phyloP scores from a whole-genome alignment of 495 filamentous ascomycete species.

The Lasiosphaeria ovina region DNA sequence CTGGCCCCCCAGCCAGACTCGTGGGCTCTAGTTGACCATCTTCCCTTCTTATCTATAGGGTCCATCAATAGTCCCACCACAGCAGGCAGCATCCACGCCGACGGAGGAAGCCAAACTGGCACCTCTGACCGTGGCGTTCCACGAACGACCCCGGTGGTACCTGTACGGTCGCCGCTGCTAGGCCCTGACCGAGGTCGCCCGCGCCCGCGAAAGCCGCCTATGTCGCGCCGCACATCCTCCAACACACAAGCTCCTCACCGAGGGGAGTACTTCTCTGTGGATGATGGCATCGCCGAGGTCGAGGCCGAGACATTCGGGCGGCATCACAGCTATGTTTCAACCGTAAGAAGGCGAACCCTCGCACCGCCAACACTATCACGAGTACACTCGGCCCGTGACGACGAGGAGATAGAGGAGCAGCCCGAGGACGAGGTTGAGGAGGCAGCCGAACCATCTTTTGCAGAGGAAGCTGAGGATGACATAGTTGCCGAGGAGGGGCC shows the following conservation, averaged over 20 bases:
- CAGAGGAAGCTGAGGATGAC: slow-evolving; percentile 28
- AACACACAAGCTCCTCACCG: slow-evolving; percentile 70
- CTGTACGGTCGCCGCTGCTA: slow-evolving; percentile 50
- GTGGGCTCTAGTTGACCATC: not conserved
- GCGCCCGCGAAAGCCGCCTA: slow-evolving; percentile 66
- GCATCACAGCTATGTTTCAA: slow-evolving; percentile 52
- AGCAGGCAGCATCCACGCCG: slow-evolving; percentile 19
- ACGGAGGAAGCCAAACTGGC: slow-evolving; percentile 28
- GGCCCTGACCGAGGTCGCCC: slow-evolving; percentile 56
- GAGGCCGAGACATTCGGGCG: slow-evolving; percentile 54
- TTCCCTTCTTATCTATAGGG: slow-evolving; percentile 10
- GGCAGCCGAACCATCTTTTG: slow-evolving; percentile 16
- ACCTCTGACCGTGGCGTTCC: slow-evolving; percentile 34
- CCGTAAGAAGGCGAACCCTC: slow-evolving; percentile 69
- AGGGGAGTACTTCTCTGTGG: slow-evolving; percentile 87
- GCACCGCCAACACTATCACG: slow-evolving; percentile 59
- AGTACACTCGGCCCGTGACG: slow-evolving; percentile 49
- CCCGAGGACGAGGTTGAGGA: slow-evolving; percentile 25
- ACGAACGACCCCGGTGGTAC: slow-evolving; percentile 20
- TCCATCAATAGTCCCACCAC: slow-evolving; percentile 34
- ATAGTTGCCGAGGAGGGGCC: slow-evolving; percentile 24
- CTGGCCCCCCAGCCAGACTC: not conserved
- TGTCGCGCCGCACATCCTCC: slow-evolving; percentile 71
- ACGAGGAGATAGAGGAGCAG: slow-evolving; percentile 36
- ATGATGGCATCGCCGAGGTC: slow-evolving; percentile 85